phyloP scores from a whole-genome alignment of 345 rosid genomes.

The Barbarea vulgaris region DNA sequence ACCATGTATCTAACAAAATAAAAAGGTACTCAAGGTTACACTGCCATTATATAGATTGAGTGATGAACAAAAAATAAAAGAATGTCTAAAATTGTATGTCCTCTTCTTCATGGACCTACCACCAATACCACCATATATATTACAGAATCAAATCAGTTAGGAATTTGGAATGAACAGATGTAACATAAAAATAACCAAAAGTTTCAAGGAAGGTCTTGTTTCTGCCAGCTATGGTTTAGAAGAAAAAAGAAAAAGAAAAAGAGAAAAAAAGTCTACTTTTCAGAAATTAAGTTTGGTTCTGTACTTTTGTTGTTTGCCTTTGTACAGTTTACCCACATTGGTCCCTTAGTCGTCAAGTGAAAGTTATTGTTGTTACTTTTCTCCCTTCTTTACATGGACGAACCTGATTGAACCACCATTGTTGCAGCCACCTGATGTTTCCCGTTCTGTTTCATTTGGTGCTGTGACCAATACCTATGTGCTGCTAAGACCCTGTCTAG shows the following conservation, averaged over 20 bases:
- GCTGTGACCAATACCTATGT: slow-evolving; percentile 79
- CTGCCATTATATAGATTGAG: slow-evolving; percentile 7
- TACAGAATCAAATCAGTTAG: slow-evolving; percentile 35
- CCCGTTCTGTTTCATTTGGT: slow-evolving; percentile 72
- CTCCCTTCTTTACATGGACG: slow-evolving; percentile 34
- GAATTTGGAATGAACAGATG: slow-evolving; percentile 17
- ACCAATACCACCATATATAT: slow-evolving; percentile 28
- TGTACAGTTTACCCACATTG: slow-evolving; percentile 35
- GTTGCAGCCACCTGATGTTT: slow-evolving; percentile 47
- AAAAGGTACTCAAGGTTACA: slow-evolving; percentile 12
- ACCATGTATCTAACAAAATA: not conserved
- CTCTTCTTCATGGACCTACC: slow-evolving; percentile 16
- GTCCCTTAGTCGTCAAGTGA: slow-evolving; percentile 33
- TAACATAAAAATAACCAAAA: slow-evolving; percentile 33
- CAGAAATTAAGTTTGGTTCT: slow-evolving; percentile 7
- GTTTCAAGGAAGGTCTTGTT: slow-evolving; percentile 11
- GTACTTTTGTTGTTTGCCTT: slow-evolving; percentile 32
- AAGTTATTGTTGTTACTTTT: slow-evolving; percentile 23
- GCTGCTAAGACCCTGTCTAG: slow-evolving; percentile 89
- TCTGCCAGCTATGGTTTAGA: slow-evolving; percentile 24
- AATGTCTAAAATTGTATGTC: slow-evolving; percentile 31
- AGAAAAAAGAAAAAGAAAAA: not conserved
- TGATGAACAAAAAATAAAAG: slow-evolving; percentile 24
- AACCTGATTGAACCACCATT: slow-evolving; percentile 31
- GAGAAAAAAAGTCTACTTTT: not conserved